Base-by-base conservation (phyloP, 2,329 filamentous ascomycete species). In the Leptographium procerum region DNA sequence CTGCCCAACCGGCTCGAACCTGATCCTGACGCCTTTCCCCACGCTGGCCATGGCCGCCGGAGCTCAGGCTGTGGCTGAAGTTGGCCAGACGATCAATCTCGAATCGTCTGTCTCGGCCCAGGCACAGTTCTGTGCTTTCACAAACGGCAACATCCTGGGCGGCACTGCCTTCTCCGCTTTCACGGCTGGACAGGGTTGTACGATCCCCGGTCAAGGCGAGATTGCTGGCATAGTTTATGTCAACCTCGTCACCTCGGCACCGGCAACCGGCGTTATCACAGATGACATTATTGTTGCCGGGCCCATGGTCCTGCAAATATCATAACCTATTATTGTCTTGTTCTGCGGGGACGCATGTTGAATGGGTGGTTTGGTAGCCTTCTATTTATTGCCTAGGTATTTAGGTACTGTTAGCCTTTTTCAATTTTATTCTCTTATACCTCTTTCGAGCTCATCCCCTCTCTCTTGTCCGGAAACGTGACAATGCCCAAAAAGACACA, bases 261-360 rank as follows among this genome's bases (percentile, higher is more conserved):
- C 81, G 22, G 66, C 76, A 33, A 72, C 71, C 26, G 81, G 79
- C 40, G 69, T 75, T 43, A 68, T 86, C 61, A 80, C 77, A 3
- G 84, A 87, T 70, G 79, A 78, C 57, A 83, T 85, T 64, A 83
- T 84, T 53, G 73, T 88, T 63, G 85, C 86, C 64, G 86, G 84
- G 1, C 81, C 82, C 53, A 78, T 83, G 73, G 78, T 82, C 56
- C 71, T 85, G 69, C 72, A 75, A 54, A 69, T 82, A 52, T 78
- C 77, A 64, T 80, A 62, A 36, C 24, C n/a, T 22, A n/a, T 7
- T 40, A 40, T 19, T 40, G 36, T 4, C 36, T 19, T 40, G 14
- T 40, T 40, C 9, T 14, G 34, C 34, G 34, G 19, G 36, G 14
- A 40, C 16, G 36, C 19, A 7, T n/a, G 40, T 19, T 9, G 19